Evolutionary conservation across 2,329 filamentous ascomycete species (phyloP).

Genomic region (Claviceps spartinae): DNA sequence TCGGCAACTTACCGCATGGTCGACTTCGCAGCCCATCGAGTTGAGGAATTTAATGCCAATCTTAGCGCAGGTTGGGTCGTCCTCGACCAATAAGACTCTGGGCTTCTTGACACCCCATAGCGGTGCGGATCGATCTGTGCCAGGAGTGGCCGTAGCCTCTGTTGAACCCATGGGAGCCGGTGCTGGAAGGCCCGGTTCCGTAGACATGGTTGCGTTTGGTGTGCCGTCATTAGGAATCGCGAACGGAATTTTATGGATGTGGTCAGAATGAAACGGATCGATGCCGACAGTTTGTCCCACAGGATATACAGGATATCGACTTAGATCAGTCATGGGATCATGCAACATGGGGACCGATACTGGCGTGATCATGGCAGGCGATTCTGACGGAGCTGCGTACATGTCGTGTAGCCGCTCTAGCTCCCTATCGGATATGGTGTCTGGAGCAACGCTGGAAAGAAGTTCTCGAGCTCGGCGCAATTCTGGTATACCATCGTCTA

Average conservation of each 20-base stretch:
- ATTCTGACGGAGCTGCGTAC: constrained; percentile 41
- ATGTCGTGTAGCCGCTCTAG: constrained; percentile 41
- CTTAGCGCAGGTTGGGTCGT: constrained; percentile 52
- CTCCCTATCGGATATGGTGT: constrained; percentile 38
- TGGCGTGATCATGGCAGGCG: constrained; percentile 28
- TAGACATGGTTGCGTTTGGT: constrained; percentile 20
- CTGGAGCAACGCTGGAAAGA: constrained; percentile 37
- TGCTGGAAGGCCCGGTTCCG: constrained; percentile 17
- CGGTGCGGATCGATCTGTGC: constrained; percentile 25
- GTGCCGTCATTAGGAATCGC: constrained; percentile 48
- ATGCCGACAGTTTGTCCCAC: constrained; percentile 85
- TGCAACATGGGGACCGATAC: constrained; percentile 33
- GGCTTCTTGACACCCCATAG: constrained; percentile 52
- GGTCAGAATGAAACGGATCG: constrained; percentile 86
- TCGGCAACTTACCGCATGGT: constrained; percentile 42
- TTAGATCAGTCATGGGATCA: constrained; percentile 41
- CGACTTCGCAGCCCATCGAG: constrained; percentile 52
- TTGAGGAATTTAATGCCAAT: constrained; percentile 56
- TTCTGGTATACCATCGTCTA: constrained; percentile 38
- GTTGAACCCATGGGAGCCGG: constrained; percentile 10
- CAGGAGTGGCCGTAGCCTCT: constrained; percentile 9
- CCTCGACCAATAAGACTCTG: constrained; percentile 81
- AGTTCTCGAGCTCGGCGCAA: constrained; percentile 44
- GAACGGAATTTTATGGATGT: constrained; percentile 90
- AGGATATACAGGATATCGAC: constrained; percentile 65